A percentile compares a stretch with the other conserved stretches of the same genome.
phyloP scores from a whole-genome alignment of 2,329 filamentous ascomycete genomes.

The Cladosporium sp. region DNA sequence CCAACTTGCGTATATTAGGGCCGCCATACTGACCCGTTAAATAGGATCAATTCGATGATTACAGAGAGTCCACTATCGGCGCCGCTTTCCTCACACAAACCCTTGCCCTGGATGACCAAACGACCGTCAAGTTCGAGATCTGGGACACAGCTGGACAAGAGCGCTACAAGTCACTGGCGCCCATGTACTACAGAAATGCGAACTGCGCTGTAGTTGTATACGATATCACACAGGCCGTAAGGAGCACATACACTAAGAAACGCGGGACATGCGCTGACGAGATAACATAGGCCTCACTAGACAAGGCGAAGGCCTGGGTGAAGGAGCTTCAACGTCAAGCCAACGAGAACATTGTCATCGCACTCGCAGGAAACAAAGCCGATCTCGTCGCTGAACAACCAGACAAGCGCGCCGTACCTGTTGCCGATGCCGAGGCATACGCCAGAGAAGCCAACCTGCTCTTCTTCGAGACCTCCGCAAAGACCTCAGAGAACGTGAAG shows the following conservation, averaged over 20 bases:
- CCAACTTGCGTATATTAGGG: background rate
- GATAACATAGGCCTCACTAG: slow-evolving; percentile 75
- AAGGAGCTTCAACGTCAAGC: slow-evolving; percentile 98
- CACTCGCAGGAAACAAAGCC: slow-evolving; percentile 94
- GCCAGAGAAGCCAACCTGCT: slow-evolving; percentile 89
- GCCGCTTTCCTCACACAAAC: slow-evolving; percentile 99
- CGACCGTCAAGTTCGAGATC: slow-evolving; percentile 99
- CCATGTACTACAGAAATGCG: slow-evolving; percentile 99
- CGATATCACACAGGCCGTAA: slow-evolving; percentile 97
- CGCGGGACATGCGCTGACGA: slow-evolving; percentile 27
- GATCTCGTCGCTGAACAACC: slow-evolving; percentile 93
- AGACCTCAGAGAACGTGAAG: slow-evolving; percentile 93
- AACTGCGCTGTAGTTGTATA: slow-evolving; percentile 99
- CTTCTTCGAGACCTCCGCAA: slow-evolving; percentile 98
- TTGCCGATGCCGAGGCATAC: slow-evolving; percentile 91
- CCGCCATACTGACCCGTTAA: background rate
- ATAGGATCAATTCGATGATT: slow-evolving; percentile 98
- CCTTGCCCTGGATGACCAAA: slow-evolving; percentile 95
- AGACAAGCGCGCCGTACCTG: slow-evolving; percentile 89
- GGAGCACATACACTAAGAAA: slow-evolving; percentile 39
- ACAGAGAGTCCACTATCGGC: slow-evolving; percentile 96
- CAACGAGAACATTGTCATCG: slow-evolving; percentile 99
- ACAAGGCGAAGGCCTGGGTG: slow-evolving; percentile 99
- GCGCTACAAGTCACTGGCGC: slow-evolving; percentile 96
- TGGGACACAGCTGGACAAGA: slow-evolving; percentile 99